Base-by-base conservation (phyloP, 2,329 filamentous ascomycete genomes). In the Colletotrichum paranaense region DNA sequence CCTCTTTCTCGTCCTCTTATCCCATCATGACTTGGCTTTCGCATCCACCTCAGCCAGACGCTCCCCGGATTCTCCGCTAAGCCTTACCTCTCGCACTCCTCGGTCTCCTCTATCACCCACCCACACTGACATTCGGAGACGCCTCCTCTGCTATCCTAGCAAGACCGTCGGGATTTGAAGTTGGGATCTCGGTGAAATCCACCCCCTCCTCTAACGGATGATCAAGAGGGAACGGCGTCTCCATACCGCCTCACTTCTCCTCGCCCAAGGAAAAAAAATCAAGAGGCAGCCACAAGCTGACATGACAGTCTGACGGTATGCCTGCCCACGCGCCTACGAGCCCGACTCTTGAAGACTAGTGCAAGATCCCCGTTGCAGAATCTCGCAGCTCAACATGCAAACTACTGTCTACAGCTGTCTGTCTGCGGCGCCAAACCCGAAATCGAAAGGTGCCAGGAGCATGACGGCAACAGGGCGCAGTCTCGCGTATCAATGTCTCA, bases 331-430 rank as follows among this genome's bases (percentile, higher is more conserved):
- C 32, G 55, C 16, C 67, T 22, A 46, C 35, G n/a, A 22, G 26
- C 19, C 22, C 56, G 64, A 62, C 64, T 42, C 19, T 35, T 30
- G 28, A 35, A 53, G 65, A 26, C 65, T 70, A 73, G 70, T 70
- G 59, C 55, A 60, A 73, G 70, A 69, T 70, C 42, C 70, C 66
- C 70, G 70, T 73, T 73, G 66, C 70, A 73, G 59, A 64, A 69
- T 69, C 70, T 65, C 16, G 66, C 26, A 69, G 59, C 60, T 56
- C 38, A 52, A 53, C 65, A 60, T 35, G 58, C 26, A 46, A 62
- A n/a, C 60, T 42, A 42, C 22, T 26, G 57, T 42, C 38, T 42
- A 42, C 38, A 35, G 8, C 66, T 58, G 12, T 35, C 32, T 19
- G 22, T 46, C 58, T 38, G 59, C 49, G 30, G 14, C 22, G 14